Conservation (phyloP, 2,329 filamentous ascomycete species). For the Arthrobotrys megalospora region DNA sequence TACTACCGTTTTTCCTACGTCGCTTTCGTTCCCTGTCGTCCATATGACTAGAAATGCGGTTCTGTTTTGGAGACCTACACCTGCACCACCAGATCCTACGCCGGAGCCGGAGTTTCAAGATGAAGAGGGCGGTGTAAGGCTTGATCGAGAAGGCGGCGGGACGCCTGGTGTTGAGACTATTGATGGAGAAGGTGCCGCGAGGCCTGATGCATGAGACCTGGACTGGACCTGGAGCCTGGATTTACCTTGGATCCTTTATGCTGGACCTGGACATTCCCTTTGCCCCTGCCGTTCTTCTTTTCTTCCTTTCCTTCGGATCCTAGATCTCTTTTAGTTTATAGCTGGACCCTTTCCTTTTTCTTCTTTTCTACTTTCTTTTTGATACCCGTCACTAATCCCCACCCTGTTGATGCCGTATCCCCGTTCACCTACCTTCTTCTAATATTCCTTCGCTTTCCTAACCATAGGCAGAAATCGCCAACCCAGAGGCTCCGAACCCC, state of each 20-base stretch:
- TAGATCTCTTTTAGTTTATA: not conserved
- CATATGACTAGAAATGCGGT: constrained; percentile 33
- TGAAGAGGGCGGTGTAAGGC: constrained; percentile 11
- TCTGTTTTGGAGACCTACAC: constrained; percentile 38
- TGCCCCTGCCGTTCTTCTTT: not conserved
- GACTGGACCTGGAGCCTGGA: constrained; percentile 16
- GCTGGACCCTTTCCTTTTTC: not conserved
- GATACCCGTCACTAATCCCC: not conserved
- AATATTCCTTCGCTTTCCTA: constrained; percentile 15
- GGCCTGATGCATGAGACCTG: not conserved
- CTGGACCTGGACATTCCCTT: not conserved
- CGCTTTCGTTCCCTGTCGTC: constrained; percentile 44
- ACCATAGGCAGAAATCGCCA: not conserved
- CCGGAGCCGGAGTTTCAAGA: constrained; percentile 20
- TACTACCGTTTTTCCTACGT: constrained; percentile 47
- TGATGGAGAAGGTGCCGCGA: not conserved
- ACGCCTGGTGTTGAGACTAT: not conserved
- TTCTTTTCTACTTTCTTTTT: constrained; percentile 15
- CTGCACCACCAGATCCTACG: constrained; percentile 6
- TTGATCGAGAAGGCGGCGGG: not conserved
- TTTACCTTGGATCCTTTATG: constrained; percentile 11
- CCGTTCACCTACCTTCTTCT: not conserved
- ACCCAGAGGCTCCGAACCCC: not conserved
- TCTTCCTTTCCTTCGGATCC: not conserved
- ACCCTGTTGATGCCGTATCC: not conserved